Conservation (phyloP, 305 asterid genomes). For the Fraxinus platypoda region DNA sequence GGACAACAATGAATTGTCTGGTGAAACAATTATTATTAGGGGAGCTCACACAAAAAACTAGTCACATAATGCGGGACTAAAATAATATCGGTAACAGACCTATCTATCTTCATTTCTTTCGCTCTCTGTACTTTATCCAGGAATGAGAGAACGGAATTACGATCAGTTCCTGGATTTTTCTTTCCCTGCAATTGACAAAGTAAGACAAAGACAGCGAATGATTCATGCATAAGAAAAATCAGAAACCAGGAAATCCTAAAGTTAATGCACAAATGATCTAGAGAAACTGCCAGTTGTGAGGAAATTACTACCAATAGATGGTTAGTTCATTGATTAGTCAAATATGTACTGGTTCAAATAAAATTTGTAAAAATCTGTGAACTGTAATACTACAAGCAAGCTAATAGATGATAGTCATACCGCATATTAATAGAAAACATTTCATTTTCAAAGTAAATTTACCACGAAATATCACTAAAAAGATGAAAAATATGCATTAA, state of each 20-base stretch:
- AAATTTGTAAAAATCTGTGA: background rate
- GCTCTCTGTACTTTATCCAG: slow-evolving; percentile 68
- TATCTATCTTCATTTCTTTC: slow-evolving; percentile 86
- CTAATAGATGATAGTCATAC: background rate
- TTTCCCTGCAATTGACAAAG: slow-evolving; percentile 42
- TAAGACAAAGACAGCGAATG: slow-evolving; percentile 7
- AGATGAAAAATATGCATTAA: background rate
- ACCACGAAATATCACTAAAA: background rate
- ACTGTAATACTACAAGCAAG: background rate
- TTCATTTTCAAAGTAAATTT: background rate
- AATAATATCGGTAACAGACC: slow-evolving; percentile 35
- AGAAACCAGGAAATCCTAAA: background rate
- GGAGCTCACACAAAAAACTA: background rate
- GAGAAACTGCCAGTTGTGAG: background rate
- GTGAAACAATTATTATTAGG: slow-evolving; percentile 8
- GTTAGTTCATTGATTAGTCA: background rate
- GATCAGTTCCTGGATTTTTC: slow-evolving; percentile 59
- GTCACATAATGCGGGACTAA: background rate
- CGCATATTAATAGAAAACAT: background rate
- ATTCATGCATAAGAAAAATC: background rate
- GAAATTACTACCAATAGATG: background rate
- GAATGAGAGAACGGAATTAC: slow-evolving; percentile 62
- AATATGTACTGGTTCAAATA: background rate
- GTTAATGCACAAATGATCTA: background rate
- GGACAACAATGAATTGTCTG: background rate